Evolutionary conservation across 73 alveolate genomes (phyloP).

Genomic region (Paramecium biaurelia): DNA sequence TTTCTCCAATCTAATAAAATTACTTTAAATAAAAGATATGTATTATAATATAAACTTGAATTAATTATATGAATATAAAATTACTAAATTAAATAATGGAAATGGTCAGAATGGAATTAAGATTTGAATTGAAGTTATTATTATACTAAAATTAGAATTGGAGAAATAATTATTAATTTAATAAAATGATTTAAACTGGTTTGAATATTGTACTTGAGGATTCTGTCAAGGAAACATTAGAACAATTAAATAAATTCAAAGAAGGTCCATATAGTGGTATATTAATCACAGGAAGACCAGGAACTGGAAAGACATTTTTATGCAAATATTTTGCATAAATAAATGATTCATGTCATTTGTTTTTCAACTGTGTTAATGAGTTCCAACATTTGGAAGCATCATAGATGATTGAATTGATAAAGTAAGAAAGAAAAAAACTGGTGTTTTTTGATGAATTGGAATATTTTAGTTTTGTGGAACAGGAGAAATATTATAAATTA

Average conservation of each 20-base stretch:
- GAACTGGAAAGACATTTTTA: not conserved
- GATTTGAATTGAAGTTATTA: not conserved
- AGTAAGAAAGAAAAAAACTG: not conserved
- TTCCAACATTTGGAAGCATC: not conserved
- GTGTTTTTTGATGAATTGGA: slow-evolving; percentile 2
- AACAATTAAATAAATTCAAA: not conserved
- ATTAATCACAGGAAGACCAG: not conserved
- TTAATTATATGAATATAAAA: too few relatives aligned
- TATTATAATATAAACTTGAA: too few relatives aligned
- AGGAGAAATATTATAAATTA: slow-evolving; percentile 12
- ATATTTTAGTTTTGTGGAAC: not conserved
- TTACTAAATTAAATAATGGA: not conserved
- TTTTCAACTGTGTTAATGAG: not conserved
- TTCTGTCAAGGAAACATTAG: not conserved
- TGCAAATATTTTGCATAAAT: not conserved
- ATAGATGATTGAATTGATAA: not conserved
- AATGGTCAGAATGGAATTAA: not conserved
- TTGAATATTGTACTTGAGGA: not conserved
- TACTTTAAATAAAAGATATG: too few relatives aligned
- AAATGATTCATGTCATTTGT: not conserved
- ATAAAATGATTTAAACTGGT: not conserved
- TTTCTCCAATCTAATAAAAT: too few relatives aligned
- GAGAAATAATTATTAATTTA: not conserved
- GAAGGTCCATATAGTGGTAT: not conserved
- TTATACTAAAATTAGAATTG: not conserved